Percentiles rank a stretch among this genome's conserved stretches.
These are phyloP conservation scores for Bjerkandera adusta DNA, from an alignment of 1,284 basidiomycete species.

Conservation along the genomic window DNA sequence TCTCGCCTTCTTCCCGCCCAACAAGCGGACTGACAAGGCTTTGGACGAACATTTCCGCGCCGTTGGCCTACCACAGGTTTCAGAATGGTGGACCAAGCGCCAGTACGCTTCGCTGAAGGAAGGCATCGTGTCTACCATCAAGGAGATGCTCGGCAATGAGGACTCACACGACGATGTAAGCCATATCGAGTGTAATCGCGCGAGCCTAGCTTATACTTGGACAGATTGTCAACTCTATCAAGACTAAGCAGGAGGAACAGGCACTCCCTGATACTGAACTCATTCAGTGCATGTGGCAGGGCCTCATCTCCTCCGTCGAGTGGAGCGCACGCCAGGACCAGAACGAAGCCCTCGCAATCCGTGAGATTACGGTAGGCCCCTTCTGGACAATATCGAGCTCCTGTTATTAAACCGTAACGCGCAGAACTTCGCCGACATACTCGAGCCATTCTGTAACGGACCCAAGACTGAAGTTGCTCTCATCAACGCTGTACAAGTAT, in stretches of 20 bases:
- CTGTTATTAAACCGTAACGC: neutral
- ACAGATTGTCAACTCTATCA: slow-evolving; percentile 77
- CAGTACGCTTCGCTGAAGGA: slow-evolving; percentile 65
- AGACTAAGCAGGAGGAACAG: slow-evolving; percentile 62
- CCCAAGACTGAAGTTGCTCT: slow-evolving; percentile 90
- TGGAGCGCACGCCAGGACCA: slow-evolving; percentile 88
- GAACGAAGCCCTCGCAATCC: slow-evolving; percentile 80
- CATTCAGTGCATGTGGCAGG: slow-evolving; percentile 88
- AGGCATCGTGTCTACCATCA: slow-evolving; percentile 29
- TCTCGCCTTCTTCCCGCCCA: slow-evolving; percentile 82
- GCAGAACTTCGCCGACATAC: slow-evolving; percentile 79
- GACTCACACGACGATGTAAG: slow-evolving; percentile 65
- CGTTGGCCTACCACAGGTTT: slow-evolving; percentile 73
- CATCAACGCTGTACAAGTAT: slow-evolving; percentile 91
- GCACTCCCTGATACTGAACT: slow-evolving; percentile 83
- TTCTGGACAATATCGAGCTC: slow-evolving; percentile 6
- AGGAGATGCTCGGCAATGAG: slow-evolving; percentile 46
- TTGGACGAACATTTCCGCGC: slow-evolving; percentile 87
- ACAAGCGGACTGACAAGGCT: slow-evolving; percentile 70
- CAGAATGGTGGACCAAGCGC: slow-evolving; percentile 91
- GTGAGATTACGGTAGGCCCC: slow-evolving; percentile 75
- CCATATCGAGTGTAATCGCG: slow-evolving; percentile 15
- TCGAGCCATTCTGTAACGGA: slow-evolving; percentile 85
- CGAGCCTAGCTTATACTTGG: slow-evolving; percentile 15
- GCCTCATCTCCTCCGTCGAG: slow-evolving; percentile 84